Conservation (phyloP, 305 asterid species). For the Fraxinus latifolia region DNA sequence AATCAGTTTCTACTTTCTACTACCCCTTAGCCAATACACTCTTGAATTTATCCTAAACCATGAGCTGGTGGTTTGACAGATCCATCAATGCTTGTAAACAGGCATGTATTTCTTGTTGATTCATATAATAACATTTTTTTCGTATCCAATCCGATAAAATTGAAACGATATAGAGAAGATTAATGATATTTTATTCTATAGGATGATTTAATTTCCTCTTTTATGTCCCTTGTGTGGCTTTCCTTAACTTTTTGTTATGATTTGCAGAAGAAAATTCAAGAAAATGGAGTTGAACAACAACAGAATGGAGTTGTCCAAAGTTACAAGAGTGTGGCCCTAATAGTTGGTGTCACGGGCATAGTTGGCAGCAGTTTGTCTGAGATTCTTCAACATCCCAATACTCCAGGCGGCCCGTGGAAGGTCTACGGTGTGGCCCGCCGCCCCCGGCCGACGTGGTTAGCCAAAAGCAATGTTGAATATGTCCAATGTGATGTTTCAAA, state of each 20-base stretch:
- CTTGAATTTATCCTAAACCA: conserved; percentile 16
- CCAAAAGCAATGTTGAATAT: conserved; percentile 37
- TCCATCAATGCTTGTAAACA: conserved; percentile 33
- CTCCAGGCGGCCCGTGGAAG: conserved; percentile 70
- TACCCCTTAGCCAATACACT: not conserved
- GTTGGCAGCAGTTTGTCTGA: conserved; percentile 58
- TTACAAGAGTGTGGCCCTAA: conserved; percentile 44
- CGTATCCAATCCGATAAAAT: not conserved
- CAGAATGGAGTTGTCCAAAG: conserved; percentile 19
- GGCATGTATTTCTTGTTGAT: conserved; percentile 25
- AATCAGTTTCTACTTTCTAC: not conserved
- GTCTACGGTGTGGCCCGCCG: conserved; percentile 67
- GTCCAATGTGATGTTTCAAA: conserved; percentile 59
- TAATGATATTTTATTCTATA: not conserved
- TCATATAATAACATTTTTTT: not conserved
- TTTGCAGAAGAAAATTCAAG: conserved; percentile 21
- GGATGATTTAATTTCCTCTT: not conserved
- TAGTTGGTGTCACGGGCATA: conserved; percentile 59
- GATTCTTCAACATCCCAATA: conserved; percentile 38
- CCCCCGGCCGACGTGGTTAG: conserved; percentile 37
- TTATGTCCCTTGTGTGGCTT: not conserved
- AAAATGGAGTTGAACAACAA: not conserved
- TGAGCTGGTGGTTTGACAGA: conserved; percentile 53
- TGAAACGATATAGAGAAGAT: not conserved
- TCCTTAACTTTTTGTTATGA: not conserved